These are phyloP conservation scores for Phylloporus scabripes DNA, from an alignment of 768 basidiomycete genomes.

Conservation along the genomic window DNA sequence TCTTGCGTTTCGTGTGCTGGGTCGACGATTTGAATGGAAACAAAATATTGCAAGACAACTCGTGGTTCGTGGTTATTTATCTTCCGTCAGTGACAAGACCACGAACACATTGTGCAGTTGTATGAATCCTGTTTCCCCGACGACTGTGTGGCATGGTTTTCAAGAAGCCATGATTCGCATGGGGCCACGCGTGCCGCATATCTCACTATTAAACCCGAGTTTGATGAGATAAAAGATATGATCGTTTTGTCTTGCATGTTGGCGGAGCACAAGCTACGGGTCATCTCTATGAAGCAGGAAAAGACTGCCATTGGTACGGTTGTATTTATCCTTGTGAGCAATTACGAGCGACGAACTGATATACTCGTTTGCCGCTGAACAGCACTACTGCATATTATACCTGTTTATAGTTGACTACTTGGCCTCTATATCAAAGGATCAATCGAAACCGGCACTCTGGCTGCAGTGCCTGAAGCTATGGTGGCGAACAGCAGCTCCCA, in stretches of 20 bases:
- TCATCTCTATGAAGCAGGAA: background rate
- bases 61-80: slow-evolving; percentile 10
- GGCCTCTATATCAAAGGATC: background rate
- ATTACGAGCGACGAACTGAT: background rate
- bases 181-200: background rate
- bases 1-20: slow-evolving; percentile 4
- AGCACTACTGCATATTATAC: background rate
- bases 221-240: slow-evolving; percentile 8
- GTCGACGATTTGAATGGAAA: slow-evolving; percentile 14
- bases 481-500: no score
- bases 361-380: background rate
- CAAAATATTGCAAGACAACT: background rate
- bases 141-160: slow-evolving; percentile 12
- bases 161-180: background rate
- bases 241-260: slow-evolving; percentile 20
- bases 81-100: background rate
- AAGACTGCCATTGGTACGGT: slow-evolving; percentile 1
- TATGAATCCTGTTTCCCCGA: slow-evolving; percentile 4
- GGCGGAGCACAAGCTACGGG: slow-evolving; percentile 11
- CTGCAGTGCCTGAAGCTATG: no score
- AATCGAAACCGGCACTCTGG: background rate
- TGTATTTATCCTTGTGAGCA: background rate
- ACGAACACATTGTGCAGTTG: slow-evolving; percentile 3
- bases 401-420: background rate
- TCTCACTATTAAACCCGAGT: slow-evolving; percentile 13